Percentiles rank a stretch among this genome's conserved stretches.
Conservation (phyloP, 2,329 filamentous ascomycete genomes). For the Ophiostoma ulmi region DNA sequence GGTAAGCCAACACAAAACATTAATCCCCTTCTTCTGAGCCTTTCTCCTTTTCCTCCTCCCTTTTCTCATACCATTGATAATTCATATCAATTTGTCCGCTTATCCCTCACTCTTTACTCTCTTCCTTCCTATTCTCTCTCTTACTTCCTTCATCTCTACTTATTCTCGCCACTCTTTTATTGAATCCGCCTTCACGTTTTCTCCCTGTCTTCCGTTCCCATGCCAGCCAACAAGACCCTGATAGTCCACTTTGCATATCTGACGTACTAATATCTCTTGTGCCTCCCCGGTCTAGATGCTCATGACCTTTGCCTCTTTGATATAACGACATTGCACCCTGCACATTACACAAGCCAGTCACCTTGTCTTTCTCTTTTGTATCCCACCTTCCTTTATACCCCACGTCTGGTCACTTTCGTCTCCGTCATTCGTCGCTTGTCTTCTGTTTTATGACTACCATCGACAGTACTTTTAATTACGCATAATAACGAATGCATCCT, state of each 20-base stretch:
- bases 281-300: slow-evolving; percentile 13
- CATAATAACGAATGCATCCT: not conserved
- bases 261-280: not conserved
- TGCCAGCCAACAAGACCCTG: slow-evolving; percentile 16
- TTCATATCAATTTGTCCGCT: not conserved
- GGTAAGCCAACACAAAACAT: slow-evolving; percentile 9
- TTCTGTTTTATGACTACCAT: not conserved
- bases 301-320: slow-evolving; percentile 6
- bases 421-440: not conserved
- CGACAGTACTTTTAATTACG: not conserved
- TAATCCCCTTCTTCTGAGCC: not conserved
- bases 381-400: not conserved
- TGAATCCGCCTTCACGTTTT: slow-evolving; percentile 14
- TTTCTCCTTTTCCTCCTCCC: slow-evolving; percentile 7
- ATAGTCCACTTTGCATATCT: slow-evolving; percentile 17
- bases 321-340: slow-evolving; percentile 17
- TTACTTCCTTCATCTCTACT: not conserved
- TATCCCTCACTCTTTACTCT: slow-evolving; percentile 2
- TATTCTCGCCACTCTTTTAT: slow-evolving; percentile 1
- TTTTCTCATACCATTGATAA: not conserved
- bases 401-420: not conserved
- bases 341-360: slow-evolving; percentile 13
- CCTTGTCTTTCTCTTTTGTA: not conserved
- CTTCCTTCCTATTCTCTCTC: not conserved
- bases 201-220: slow-evolving; percentile 14